Evolutionary conservation across 805 yeast species (phyloP), one percentile per base, ranked within the genome.

Genomic region (Candida parachauliodes): DNA sequence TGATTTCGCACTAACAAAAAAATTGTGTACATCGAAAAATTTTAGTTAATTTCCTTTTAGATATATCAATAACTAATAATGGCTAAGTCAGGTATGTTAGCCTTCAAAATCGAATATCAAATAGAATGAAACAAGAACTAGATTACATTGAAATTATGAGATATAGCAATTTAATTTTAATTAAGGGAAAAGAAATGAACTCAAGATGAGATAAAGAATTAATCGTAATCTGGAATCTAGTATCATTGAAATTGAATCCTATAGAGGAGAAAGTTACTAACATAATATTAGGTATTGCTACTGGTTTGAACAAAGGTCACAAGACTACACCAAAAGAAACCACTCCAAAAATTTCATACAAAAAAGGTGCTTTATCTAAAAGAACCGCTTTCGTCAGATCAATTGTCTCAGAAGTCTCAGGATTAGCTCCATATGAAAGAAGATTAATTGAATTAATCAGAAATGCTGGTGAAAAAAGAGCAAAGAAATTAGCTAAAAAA

Each of bases 401-500:
- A 64, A 76, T 93, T 51, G 95, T 93, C 72, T 82, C 83, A 70
- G 99, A 93, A 79, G 97, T 93, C 61, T 77, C 95, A 59, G 98
- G 98, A 72, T 81, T 93, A 68, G 96, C 99, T 55, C 98, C 99
- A 76, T 93, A 93, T 76, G 99, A 93, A 81, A 89, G 96, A 82
- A 89, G 99, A 79, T 83, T 93, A 71, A 85, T 94, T 66, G 99
- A 93, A 79, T 82, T 93, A 77, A 81, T 93, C 84, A 93, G 98
- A 83, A 93, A 94, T 80, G 89, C 96, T 71, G 96, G 96, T 83
- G 99, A 93, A 79, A 93, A 93, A 95, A 93, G 98, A 81, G 98
- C 99, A 59, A 87, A 93, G 88, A 93, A 93, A 88, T 88, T 93
- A 69, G 97, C 98, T 57, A 93, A 93, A 93, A 93, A 87, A 95